Evolutionary conservation across 2,329 filamentous ascomycete genomes (phyloP).

Genomic region (Penicillium fuscoglaucum): DNA sequence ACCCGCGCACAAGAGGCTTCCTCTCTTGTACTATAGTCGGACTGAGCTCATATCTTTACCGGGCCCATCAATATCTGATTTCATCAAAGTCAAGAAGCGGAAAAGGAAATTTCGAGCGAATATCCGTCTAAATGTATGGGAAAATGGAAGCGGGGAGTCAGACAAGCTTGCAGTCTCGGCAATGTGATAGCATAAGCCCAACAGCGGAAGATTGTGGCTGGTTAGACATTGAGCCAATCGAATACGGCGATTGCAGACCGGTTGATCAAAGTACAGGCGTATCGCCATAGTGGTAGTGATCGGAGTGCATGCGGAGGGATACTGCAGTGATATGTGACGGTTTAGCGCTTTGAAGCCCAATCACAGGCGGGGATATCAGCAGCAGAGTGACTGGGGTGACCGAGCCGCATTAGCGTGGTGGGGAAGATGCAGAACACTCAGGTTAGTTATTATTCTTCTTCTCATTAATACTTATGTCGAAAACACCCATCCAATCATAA

Average conservation of each 20-base stretch:
- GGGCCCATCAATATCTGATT: constrained; percentile 2
- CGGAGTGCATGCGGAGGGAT: constrained; percentile 1
- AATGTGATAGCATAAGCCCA: constrained; percentile 16
- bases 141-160: constrained; percentile 17
- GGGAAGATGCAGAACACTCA: constrained; percentile 6
- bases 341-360: constrained; percentile 22
- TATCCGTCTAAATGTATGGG: constrained; percentile 17
- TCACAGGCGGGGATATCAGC: constrained; percentile 11
- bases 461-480: not conserved
- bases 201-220: constrained; percentile 6
- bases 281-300: constrained; percentile 7
- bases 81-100: not conserved
- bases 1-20: constrained; percentile 1
- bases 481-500: not conserved
- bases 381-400: constrained; percentile 23
- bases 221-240: constrained; percentile 15
- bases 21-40: constrained; percentile 12
- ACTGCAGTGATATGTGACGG: constrained; percentile 21
- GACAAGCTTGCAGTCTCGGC: constrained; percentile 7
- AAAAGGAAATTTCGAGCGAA: constrained; percentile 6
- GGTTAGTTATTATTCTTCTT: not conserved
- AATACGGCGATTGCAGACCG: not conserved
- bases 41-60: constrained; percentile 10
- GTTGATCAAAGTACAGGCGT: constrained; percentile 9
- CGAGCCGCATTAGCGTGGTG: constrained; percentile 27